These are phyloP conservation scores for Starmerella khaoyaiensis DNA, from an alignment of 805 yeast species.

Conservation along the genomic window DNA sequence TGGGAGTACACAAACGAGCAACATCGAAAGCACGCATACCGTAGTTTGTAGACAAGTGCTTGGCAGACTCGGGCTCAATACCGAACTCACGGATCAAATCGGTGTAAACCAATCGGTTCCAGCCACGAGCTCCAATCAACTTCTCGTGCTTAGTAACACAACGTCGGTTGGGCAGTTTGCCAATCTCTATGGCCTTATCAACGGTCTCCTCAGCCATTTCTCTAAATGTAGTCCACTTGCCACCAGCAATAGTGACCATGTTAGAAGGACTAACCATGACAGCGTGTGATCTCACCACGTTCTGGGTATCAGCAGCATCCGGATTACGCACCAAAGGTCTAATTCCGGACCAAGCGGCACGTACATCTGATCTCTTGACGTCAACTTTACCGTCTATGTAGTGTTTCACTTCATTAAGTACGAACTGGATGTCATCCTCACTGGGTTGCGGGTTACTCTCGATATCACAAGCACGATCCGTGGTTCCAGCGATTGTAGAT, in stretches of 20 bases:
- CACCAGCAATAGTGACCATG: conserved; percentile 82
- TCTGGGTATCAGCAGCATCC: conserved; percentile 55
- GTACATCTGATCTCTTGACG: conserved; percentile 77
- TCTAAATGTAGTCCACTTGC: conserved; percentile 97
- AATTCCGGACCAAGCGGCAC: conserved; percentile 94
- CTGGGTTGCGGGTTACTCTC: conserved; percentile 55
- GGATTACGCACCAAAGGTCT: conserved; percentile 83
- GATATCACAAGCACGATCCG: conserved; percentile 59
- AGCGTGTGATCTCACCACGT: conserved; percentile 80
- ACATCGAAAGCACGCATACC: conserved; percentile 72
- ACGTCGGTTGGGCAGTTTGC: conserved; percentile 27
- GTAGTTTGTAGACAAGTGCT: conserved; percentile 72
- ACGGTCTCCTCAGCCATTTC: conserved; percentile 96
- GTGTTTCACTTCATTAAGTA: conserved; percentile 74
- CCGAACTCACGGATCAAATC: conserved; percentile 68
- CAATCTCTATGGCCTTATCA: conserved; percentile 42
- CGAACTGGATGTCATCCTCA: conserved; percentile 80
- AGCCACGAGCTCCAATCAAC: conserved; percentile 71
- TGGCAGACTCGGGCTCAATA: conserved; percentile 60
- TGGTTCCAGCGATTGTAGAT: conserved; percentile 89
- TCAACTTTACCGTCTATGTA: conserved; percentile 65
- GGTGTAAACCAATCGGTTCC: conserved; percentile 59
- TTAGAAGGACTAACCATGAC: conserved; percentile 61
- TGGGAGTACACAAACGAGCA: conserved; percentile 39
- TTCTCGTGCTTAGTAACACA: conserved; percentile 43